phyloP scores from a whole-genome alignment of 495 filamentous ascomycete species.

The Antarctomyces pellizariae region DNA sequence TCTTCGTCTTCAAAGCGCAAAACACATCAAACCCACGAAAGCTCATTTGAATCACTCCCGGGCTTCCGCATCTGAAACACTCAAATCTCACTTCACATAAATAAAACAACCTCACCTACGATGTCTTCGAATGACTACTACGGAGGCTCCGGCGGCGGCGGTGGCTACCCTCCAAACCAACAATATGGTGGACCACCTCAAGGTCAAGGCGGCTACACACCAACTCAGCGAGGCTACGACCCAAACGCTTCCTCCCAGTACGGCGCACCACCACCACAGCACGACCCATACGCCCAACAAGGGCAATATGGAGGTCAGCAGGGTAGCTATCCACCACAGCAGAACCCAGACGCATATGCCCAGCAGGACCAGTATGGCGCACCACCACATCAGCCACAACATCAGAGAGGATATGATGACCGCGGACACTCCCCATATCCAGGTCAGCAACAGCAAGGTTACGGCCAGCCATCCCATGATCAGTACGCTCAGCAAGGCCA shows the following conservation, averaged over 20 bases:
- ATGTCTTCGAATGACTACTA: constrained; percentile 19
- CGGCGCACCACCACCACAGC: too few relatives aligned
- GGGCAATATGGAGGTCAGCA: too few relatives aligned
- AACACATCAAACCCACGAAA: too few relatives aligned
- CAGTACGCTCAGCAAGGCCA: constrained; percentile 8
- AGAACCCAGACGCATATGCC: neutral
- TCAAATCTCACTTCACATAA: constrained; percentile 1
- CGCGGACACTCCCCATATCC: constrained; percentile 10
- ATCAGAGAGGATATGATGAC: constrained; percentile 2
- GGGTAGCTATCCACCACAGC: constrained; percentile 1
- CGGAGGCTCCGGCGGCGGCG: constrained; percentile 8
- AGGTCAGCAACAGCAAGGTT: constrained; percentile 9
- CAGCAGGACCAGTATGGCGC: constrained; percentile 3
- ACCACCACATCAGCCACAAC: constrained; percentile 1
- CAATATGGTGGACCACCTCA: too few relatives aligned
- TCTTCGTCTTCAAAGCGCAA: neutral
- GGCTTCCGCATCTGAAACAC: neutral
- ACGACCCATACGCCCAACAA: too few relatives aligned
- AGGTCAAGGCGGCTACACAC: too few relatives aligned
- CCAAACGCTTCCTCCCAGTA: too few relatives aligned
- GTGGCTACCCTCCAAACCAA: too few relatives aligned
- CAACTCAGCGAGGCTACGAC: too few relatives aligned
- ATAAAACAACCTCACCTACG: constrained; percentile 3
- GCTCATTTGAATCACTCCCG: too few relatives aligned
- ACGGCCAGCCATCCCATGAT: constrained; percentile 9